Evolutionary conservation across 768 basidiomycete species (phyloP).

Genomic region (Hypsizygus marmoreus): DNA sequence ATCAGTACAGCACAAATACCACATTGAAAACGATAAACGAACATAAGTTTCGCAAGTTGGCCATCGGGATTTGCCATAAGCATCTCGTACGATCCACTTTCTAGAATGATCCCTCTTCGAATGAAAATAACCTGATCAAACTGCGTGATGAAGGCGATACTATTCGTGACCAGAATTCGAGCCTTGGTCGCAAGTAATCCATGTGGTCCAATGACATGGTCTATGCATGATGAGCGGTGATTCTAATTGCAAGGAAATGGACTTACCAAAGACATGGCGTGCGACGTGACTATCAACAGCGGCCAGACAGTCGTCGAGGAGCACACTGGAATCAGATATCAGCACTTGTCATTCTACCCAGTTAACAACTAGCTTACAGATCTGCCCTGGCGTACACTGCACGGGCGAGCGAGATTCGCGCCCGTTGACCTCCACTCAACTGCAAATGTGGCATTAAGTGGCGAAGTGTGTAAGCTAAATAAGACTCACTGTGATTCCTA

Average conservation of each 20-base stretch:
- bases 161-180: constrained; percentile 84
- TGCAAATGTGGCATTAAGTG: not conserved
- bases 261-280: constrained; percentile 77
- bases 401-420: constrained; percentile 81
- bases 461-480: not conserved
- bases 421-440: constrained; percentile 74
- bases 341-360: not conserved
- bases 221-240: constrained; percentile 32
- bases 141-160: constrained; percentile 77
- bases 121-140: constrained; percentile 78
- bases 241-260: not conserved
- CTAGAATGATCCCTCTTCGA: constrained; percentile 80
- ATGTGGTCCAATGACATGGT: constrained; percentile 83
- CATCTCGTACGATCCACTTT: constrained; percentile 65
- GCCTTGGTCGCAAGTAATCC: constrained; percentile 85
- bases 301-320: constrained; percentile 90
- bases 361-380: constrained; percentile 47
- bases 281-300: constrained; percentile 88
- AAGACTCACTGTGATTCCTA: constrained; percentile 58
- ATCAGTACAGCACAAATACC: not conserved
- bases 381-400: constrained; percentile 93
- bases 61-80: constrained; percentile 62
- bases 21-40: constrained; percentile 27
- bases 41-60: constrained; percentile 79
- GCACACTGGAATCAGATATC: constrained; percentile 43